Percentiles rank a stretch among this genome's conserved stretches.
These are phyloP conservation scores for Hericium erinaceus DNA, from an alignment of 768 basidiomycete species.

Conservation along the genomic window DNA sequence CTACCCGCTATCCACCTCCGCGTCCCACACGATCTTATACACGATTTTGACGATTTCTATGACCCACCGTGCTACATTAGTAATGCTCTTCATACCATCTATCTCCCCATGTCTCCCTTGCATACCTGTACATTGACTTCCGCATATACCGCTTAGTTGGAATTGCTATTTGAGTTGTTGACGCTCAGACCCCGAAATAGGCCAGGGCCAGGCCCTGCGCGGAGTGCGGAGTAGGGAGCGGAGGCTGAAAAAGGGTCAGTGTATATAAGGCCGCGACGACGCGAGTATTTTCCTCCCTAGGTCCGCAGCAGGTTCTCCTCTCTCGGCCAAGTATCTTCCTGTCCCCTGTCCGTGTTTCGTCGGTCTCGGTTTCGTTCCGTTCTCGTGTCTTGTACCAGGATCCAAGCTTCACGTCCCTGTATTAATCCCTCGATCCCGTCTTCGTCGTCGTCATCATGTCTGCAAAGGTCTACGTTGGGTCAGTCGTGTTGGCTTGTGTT, in stretches of 20 bases:
- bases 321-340: conserved; percentile 12
- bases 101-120: background rate
- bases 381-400: conserved; percentile 7
- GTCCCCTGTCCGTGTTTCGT: conserved; percentile 9
- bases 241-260: conserved; percentile 37
- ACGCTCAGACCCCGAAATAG: no score
- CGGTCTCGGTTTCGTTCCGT: conserved; percentile 14
- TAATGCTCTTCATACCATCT: conserved; percentile 11
- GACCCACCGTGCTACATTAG: conserved; percentile 8
- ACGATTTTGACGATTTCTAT: background rate
- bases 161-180: background rate
- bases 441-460: conserved; percentile 41
- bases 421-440: conserved; percentile 25
- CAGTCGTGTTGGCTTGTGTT: conserved; percentile 58
- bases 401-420: conserved; percentile 6
- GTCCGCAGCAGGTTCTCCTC: conserved; percentile 5
- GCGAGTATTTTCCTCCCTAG: background rate
- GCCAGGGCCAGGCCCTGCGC: no score
- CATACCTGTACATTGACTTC: conserved; percentile 1
- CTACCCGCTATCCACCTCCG: background rate
- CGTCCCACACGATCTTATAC: background rate
- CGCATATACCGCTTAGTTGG: conserved; percentile 2
- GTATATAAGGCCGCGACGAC: conserved; percentile 30
- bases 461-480: conserved; percentile 90
- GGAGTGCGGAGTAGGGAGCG: conserved; percentile 27